phyloP scores from a whole-genome alignment of 495 filamentous ascomycete species.

The Corynascus novoguineensis region DNA sequence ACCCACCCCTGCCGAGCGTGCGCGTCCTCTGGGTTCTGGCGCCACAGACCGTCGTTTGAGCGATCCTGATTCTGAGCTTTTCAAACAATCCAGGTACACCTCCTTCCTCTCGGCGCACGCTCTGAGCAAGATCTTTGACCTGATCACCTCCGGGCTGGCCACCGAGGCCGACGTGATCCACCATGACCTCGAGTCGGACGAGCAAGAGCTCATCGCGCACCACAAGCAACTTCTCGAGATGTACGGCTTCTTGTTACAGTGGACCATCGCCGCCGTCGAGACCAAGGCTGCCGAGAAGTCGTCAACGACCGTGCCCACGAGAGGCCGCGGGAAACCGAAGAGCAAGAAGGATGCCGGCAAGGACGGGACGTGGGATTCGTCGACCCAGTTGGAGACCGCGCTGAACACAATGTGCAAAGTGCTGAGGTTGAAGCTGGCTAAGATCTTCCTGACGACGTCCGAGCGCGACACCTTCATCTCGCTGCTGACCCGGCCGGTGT shows the following conservation, averaged over 20 bases:
- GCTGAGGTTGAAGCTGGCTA: conserved; percentile 82
- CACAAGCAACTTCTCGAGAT: conserved; percentile 91
- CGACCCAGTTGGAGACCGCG: conserved; percentile 76
- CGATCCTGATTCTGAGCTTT: conserved; percentile 55
- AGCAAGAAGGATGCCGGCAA: conserved; percentile 64
- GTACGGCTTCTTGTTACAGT: conserved; percentile 91
- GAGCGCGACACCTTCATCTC: conserved; percentile 92
- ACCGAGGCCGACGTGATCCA: conserved; percentile 81
- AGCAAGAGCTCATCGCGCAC: conserved; percentile 75
- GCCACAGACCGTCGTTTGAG: conserved; percentile 10
- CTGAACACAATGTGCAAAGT: conserved; percentile 95
- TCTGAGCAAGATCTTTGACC: conserved; percentile 88
- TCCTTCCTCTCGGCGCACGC: conserved; percentile 70
- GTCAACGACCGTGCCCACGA: conserved; percentile 57
- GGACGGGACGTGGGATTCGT: conserved; percentile 83
- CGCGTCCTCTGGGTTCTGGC: conserved; percentile 11
- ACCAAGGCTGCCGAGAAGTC: conserved; percentile 89
- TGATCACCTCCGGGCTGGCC: conserved; percentile 90
- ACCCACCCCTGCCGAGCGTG: conserved; percentile 12
- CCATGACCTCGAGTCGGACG: conserved; percentile 82
- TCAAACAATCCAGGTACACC: conserved; percentile 70
- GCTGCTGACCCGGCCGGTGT: conserved; percentile 88
- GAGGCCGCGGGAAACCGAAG: conserved; percentile 68
- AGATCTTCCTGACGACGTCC: conserved; percentile 93
- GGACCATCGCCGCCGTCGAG: conserved; percentile 89